These are phyloP conservation scores for Microdochium paspali DNA, from an alignment of 2,329 filamentous ascomycete genomes.

Conservation along the genomic window DNA sequence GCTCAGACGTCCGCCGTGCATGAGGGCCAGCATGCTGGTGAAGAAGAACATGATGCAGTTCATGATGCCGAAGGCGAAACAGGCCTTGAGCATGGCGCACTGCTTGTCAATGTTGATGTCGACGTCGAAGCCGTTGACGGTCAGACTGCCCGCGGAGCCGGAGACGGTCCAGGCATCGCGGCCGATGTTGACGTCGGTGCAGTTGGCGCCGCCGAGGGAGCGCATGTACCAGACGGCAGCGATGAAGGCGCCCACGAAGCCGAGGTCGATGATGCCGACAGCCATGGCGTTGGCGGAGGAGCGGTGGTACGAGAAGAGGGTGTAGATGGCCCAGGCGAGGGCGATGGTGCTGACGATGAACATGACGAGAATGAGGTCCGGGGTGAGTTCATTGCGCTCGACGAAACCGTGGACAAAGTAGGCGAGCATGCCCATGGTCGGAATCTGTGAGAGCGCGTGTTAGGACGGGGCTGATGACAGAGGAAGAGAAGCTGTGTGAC, in stretches of 20 bases:
- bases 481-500: constrained; percentile 2
- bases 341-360: constrained; percentile 59
- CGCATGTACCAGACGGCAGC: constrained; percentile 51
- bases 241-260: constrained; percentile 55
- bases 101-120: constrained; percentile 57
- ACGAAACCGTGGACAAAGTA: constrained; percentile 57
- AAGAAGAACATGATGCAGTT: constrained; percentile 72
- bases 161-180: constrained; percentile 55
- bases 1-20: constrained; percentile 37
- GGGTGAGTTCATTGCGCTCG: constrained; percentile 46
- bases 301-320: constrained; percentile 58
- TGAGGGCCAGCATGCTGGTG: constrained; percentile 61
- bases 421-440: constrained; percentile 55
- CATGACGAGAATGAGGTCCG: constrained; percentile 53
- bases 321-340: constrained; percentile 54
- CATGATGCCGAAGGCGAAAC: constrained; percentile 86
- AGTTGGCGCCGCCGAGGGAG: constrained; percentile 54
- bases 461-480: background rate
- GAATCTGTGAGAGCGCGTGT: constrained; percentile 35
- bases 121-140: constrained; percentile 22
- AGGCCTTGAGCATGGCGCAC: constrained; percentile 87
- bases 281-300: constrained; percentile 51
- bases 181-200: constrained; percentile 51
- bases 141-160: constrained; percentile 24
- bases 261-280: constrained; percentile 49